These are phyloP conservation scores for Aspergillus cavernicola DNA, from an alignment of 495 filamentous ascomycete species.

Conservation along the genomic window DNA sequence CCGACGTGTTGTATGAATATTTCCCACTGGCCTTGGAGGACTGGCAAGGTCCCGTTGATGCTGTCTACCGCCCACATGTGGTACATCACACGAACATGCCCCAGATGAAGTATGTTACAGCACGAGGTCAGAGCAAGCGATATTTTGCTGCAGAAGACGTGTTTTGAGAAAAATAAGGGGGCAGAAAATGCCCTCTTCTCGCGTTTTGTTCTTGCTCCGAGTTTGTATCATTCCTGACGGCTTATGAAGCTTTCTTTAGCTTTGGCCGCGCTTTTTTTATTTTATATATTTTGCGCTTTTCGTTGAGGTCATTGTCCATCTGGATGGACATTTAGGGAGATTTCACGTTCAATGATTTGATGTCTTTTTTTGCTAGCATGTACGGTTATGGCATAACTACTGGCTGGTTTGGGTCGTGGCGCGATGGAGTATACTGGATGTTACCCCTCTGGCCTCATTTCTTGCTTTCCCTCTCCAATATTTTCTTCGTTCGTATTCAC, in stretches of 20 bases:
- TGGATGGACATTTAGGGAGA: constrained; percentile 7
- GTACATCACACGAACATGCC: constrained; percentile 84
- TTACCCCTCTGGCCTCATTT: constrained; percentile 1
- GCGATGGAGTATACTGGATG: constrained; percentile 16
- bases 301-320: constrained; percentile 6
- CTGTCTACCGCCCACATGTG: constrained; percentile 87
- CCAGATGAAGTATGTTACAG: constrained; percentile 69
- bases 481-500: background rate
- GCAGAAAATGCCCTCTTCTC: background rate
- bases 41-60: constrained; percentile 89
- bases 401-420: constrained; percentile 13
- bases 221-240: background rate
- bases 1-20: constrained; percentile 84
- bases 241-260: background rate
- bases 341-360: constrained; percentile 13
- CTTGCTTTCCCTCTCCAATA: background rate
- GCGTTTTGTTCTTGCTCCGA: background rate
- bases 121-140: constrained; percentile 68
- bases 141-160: constrained; percentile 73
- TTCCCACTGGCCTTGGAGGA: constrained; percentile 86
- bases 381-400: constrained; percentile 20
- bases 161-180: constrained; percentile 23
- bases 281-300: background rate
- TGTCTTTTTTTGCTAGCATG: constrained; percentile 16
- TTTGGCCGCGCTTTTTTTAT: constrained; percentile 10